Percentiles rank a stretch among this genome's conserved stretches.
phyloP scores from a whole-genome alignment of 2,329 filamentous ascomycete genomes.

The Scleromitrula shiraiana region DNA sequence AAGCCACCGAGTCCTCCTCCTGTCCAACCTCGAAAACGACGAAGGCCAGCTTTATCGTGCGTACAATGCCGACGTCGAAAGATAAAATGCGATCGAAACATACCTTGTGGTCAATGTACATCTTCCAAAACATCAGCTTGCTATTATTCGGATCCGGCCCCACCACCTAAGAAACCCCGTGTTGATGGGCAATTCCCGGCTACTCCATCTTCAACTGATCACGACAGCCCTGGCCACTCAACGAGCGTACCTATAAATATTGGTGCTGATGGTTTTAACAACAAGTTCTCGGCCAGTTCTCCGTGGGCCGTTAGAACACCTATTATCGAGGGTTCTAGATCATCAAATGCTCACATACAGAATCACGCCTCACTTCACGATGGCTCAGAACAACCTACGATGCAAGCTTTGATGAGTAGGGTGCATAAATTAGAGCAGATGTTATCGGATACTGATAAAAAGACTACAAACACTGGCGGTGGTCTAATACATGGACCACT shows the following conservation, averaged over 20 bases:
- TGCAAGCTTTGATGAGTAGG: slow-evolving; percentile 5
- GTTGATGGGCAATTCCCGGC: neutral
- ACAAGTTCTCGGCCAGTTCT: neutral
- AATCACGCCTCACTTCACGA: neutral
- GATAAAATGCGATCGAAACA: slow-evolving; percentile 11
- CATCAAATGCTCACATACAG: neutral
- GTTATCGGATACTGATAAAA: neutral
- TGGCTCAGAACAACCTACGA: neutral
- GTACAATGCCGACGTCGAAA: slow-evolving; percentile 33
- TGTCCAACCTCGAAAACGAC: slow-evolving; percentile 20
- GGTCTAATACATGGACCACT: neutral
- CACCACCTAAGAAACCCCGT: neutral
- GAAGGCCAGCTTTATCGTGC: slow-evolving; percentile 34
- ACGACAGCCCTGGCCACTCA: neutral
- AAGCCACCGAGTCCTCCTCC: neutral
- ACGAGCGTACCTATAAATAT: neutral
- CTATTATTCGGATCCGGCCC: slow-evolving; percentile 3
- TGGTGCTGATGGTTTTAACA: neutral
- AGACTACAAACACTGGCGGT: too few relatives aligned
- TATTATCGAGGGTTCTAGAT: neutral
- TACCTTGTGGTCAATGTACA: slow-evolving; percentile 8
- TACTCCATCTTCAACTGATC: neutral
- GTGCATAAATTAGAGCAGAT: slow-evolving; percentile 3
- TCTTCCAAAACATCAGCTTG: slow-evolving; percentile 4
- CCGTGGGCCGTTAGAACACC: neutral